Evolutionary conservation across 345 rosid genomes (phyloP), one percentile per base, ranked within the genome.

Genomic region (Eucalyptus rudis): DNA sequence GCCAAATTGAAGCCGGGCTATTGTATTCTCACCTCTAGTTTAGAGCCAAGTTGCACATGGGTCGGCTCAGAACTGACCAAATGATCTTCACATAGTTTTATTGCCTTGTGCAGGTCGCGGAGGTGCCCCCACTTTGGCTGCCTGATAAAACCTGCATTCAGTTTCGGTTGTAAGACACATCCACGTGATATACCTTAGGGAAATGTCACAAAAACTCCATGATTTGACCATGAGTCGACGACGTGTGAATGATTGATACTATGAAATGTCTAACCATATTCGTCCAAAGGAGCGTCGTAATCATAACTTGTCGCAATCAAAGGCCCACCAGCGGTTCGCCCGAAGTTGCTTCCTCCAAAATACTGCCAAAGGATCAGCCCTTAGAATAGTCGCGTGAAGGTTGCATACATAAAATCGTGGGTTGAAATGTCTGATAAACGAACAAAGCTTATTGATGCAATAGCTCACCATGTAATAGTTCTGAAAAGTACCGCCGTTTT

Each of bases 51-150:
- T 76, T 80, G 88, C 89, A 87, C 88, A 24, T 88, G 92, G 36
- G 49, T 87, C 59, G 97, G 96, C 66, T 92, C 93, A 25, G 96
- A 93, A 89, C 91, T 92, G 89, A 93, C 88, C 91, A 94, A 88
- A 90, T 91, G 91, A 36, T 94, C 96, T 89, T 94, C 95, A 79
- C 97, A 93, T 16, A 86, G 93, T 90, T 95, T 94, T 64, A 94
- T 93, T 33, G 96, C 93, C 88, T 86, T 91, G 92, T 95, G 96
- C 89, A 95, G 86, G 84, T 93, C 93, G 2, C 95, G 95, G 31
- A 94, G 90, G 88, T 95, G 96, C 12, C 97, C 96, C 96, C 95
- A 95, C 71, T 95, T 95, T 33, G 97, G 97, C 91, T 94, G 95
- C 85, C 97, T 93, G 22, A 93, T 89, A 90, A 93, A 94, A 87